Evolutionary conservation across 2,329 filamentous ascomycete species (phyloP).

Genomic region (Moelleriella libera): DNA sequence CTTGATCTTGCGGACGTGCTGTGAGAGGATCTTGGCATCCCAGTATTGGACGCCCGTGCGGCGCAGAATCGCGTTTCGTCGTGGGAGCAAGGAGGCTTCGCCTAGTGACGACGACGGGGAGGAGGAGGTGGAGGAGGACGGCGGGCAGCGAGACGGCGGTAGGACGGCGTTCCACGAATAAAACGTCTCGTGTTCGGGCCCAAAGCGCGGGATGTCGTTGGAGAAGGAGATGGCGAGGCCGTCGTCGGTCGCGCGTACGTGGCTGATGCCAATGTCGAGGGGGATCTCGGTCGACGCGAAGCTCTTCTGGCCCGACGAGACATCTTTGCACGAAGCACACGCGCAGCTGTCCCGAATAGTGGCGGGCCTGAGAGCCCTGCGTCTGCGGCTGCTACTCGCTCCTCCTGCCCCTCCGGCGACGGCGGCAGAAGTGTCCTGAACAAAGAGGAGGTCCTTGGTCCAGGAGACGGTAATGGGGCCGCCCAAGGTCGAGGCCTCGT

Average conservation of each 20-base stretch:
- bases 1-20: slow-evolving; percentile 42
- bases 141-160: background rate
- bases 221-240: slow-evolving; percentile 47
- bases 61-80: slow-evolving; percentile 13
- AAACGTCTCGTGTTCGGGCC: slow-evolving; percentile 15
- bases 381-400: background rate
- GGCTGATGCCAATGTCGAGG: slow-evolving; percentile 14
- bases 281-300: slow-evolving; percentile 29
- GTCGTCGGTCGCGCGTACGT: slow-evolving; percentile 17
- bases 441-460: slow-evolving; percentile 12
- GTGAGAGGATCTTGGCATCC: slow-evolving; percentile 21
- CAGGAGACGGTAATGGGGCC: slow-evolving; percentile 12
- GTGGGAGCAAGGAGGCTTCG: slow-evolving; percentile 7
- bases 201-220: slow-evolving; percentile 23
- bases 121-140: background rate
- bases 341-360: slow-evolving; percentile 39
- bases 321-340: slow-evolving; percentile 38
- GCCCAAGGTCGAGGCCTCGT: background rate
- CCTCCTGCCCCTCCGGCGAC: slow-evolving; percentile 2
- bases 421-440: slow-evolving; percentile 10
- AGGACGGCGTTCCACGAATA: slow-evolving; percentile 21
- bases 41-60: slow-evolving; percentile 24
- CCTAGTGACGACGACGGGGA: slow-evolving; percentile 1
- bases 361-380: slow-evolving; percentile 10
- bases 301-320: slow-evolving; percentile 45